Evolutionary conservation across 2,329 filamentous ascomycete genomes (phyloP).

Genomic region (Cyphellophora attinorum): DNA sequence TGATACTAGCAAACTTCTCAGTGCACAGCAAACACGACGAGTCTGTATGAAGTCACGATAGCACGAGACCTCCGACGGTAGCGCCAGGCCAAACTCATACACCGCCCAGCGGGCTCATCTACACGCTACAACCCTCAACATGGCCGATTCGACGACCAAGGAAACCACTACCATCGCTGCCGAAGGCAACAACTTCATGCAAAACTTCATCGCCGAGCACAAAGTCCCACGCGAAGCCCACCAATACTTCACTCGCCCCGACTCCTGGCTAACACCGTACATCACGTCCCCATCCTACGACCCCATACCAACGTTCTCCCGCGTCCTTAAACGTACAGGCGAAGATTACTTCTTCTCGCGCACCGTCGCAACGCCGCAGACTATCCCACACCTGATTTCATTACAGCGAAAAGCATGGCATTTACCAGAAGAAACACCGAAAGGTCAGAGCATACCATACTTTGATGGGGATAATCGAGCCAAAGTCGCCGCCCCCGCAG

Average conservation of each 20-base stretch:
- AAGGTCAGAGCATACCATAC: constrained; percentile 8
- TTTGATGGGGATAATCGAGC: background rate
- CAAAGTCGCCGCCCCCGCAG: constrained; percentile 8
- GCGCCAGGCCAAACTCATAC: no score
- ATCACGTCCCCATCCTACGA: constrained; percentile 24
- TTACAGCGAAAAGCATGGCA: constrained; percentile 24
- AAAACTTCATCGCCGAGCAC: constrained; percentile 14
- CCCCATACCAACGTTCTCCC: constrained; percentile 29
- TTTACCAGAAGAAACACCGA: constrained; percentile 15
- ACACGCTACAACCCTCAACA: constrained; percentile 5
- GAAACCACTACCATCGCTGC: background rate
- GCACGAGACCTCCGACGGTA: no score
- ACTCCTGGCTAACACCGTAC: constrained; percentile 15
- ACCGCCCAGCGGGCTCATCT: no score
- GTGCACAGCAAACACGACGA: no score
- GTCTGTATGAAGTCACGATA: no score
- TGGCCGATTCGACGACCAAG: constrained; percentile 8
- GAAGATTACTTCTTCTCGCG: constrained; percentile 34
- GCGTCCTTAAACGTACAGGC: constrained; percentile 28
- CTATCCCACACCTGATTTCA: constrained; percentile 32
- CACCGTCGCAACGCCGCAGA: constrained; percentile 27
- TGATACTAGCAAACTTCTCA: no score
- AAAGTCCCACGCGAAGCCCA: constrained; percentile 12
- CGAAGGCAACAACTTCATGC: constrained; percentile 9
- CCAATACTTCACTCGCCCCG: constrained; percentile 10